These are phyloP conservation scores for Sugiyamaella japonica DNA, from an alignment of 1,139 yeast species.

Conservation along the genomic window DNA sequence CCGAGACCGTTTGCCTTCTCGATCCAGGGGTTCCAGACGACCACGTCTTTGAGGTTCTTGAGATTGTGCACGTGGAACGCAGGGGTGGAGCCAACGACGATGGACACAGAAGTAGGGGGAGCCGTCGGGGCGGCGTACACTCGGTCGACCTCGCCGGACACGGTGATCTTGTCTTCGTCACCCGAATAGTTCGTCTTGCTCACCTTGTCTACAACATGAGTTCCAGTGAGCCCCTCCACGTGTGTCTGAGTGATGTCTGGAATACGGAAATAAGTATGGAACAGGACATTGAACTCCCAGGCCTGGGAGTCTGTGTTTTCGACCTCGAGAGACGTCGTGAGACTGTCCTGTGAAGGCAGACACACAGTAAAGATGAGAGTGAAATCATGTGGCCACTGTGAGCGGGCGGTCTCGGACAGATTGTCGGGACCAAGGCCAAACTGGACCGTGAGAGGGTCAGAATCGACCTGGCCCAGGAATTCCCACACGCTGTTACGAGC, in stretches of 20 bases:
- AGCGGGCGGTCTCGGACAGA: constrained; percentile 54
- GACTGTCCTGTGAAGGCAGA: constrained; percentile 46
- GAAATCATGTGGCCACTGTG: constrained; percentile 71
- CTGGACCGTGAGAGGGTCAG: constrained; percentile 68
- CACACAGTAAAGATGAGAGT: constrained; percentile 71
- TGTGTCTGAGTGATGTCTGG: constrained; percentile 75
- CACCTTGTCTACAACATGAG: constrained; percentile 72
- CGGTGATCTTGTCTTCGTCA: constrained; percentile 62
- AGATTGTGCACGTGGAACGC: constrained; percentile 60
- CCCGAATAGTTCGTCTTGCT: constrained; percentile 59
- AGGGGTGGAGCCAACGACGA: constrained; percentile 72
- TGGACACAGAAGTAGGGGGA: constrained; percentile 45
- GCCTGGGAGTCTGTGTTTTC: constrained; percentile 60
- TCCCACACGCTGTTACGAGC: constrained; percentile 92
- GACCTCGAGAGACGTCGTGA: constrained; percentile 72
- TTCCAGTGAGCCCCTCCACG: constrained; percentile 75
- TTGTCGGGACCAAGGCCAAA: constrained; percentile 87
- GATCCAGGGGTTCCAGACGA: constrained; percentile 98
- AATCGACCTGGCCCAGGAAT: constrained; percentile 76
- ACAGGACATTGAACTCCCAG: constrained; percentile 89
- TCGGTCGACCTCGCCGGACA: constrained; percentile 80
- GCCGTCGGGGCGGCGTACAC: constrained; percentile 60
- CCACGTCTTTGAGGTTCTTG: constrained; percentile 75
- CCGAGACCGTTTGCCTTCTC: constrained; percentile 75
- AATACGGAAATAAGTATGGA: constrained; percentile 85